Percentiles rank a stretch among this genome's conserved stretches.
phyloP scores from a whole-genome alignment of 75 land plant species.

The Cryptomeria japonica region DNA sequence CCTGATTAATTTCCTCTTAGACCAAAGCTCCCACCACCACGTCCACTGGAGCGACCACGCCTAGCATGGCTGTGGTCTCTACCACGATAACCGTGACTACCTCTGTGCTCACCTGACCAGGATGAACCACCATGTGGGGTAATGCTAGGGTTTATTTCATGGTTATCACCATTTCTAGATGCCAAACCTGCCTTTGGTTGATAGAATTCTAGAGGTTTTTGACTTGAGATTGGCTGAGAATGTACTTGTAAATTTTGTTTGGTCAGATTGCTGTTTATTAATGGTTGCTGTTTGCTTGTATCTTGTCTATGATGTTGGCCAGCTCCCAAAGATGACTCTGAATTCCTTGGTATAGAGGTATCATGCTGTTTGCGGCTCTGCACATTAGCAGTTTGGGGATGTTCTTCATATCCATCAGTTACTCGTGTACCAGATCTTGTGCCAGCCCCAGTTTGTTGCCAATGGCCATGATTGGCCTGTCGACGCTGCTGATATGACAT shows the following conservation, averaged over 20 bases:
- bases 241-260: not conserved
- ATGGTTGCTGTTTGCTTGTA: slow-evolving; percentile 8
- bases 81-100: slow-evolving; percentile 8
- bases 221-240: slow-evolving; percentile 12
- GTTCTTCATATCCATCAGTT: slow-evolving; percentile 4
- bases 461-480: slow-evolving; percentile 23
- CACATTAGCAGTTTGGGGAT: not conserved
- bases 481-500: slow-evolving; percentile 12
- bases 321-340: slow-evolving; percentile 1
- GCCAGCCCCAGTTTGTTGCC: slow-evolving; percentile 26
- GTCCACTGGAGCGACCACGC: slow-evolving; percentile 23
- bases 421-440: slow-evolving; percentile 1
- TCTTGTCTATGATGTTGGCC: slow-evolving; percentile 17
- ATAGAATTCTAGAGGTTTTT: slow-evolving; percentile 10
- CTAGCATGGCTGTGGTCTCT: slow-evolving; percentile 27
- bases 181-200: slow-evolving; percentile 19
- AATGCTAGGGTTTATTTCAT: slow-evolving; percentile 1
- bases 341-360: slow-evolving; percentile 2
- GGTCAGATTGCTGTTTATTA: slow-evolving; percentile 6
- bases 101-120: slow-evolving; percentile 21
- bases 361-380: slow-evolving; percentile 1
- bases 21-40: slow-evolving; percentile 9
- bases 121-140: not conserved
- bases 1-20: slow-evolving; percentile 18
- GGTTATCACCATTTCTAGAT: not conserved